A percentile compares a stretch with the other conserved stretches of the same genome.
Conservation (phyloP, 1,284 basidiomycete species). For the Xanthoconium separans region DNA sequence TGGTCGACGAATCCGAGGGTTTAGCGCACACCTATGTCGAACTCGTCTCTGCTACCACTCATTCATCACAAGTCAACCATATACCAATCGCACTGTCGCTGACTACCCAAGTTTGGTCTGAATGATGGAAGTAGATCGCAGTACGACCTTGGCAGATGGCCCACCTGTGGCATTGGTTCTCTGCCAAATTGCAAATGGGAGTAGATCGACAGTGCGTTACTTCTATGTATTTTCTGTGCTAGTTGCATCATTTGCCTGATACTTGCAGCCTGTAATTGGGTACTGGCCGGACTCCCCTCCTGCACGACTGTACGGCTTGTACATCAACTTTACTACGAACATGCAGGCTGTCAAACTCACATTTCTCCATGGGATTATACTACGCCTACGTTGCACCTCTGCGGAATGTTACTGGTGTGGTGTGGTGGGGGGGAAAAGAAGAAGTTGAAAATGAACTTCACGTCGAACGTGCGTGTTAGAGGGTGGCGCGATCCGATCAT, state of each 20-base stretch:
- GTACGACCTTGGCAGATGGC: not conserved
- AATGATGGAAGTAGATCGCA: slow-evolving; percentile 11
- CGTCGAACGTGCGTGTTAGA: slow-evolving; percentile 12
- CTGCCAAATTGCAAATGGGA: slow-evolving; percentile 21
- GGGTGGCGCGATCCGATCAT: slow-evolving; percentile 20
- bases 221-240: not conserved
- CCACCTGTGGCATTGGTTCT: slow-evolving; percentile 3
- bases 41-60: slow-evolving; percentile 1
- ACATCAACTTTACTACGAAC: slow-evolving; percentile 5
- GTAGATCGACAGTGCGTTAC: slow-evolving; percentile 18
- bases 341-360: slow-evolving; percentile 6
- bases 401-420: slow-evolving; percentile 5
- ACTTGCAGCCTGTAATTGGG: not conserved
- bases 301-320: not conserved
- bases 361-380: slow-evolving; percentile 3
- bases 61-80: not conserved
- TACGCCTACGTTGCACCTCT: not conserved
- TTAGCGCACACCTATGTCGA: slow-evolving; percentile 11
- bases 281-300: slow-evolving; percentile 13
- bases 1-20: slow-evolving; percentile 20
- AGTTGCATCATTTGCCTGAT: slow-evolving; percentile 8
- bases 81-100: not conserved
- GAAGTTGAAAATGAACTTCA: not conserved
- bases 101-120: slow-evolving; percentile 2
- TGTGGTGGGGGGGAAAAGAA: slow-evolving; percentile 9